These are phyloP conservation scores for Albugo laibachii DNA, from an alignment of 352 stramenopile genomes.

Conservation along the genomic window DNA sequence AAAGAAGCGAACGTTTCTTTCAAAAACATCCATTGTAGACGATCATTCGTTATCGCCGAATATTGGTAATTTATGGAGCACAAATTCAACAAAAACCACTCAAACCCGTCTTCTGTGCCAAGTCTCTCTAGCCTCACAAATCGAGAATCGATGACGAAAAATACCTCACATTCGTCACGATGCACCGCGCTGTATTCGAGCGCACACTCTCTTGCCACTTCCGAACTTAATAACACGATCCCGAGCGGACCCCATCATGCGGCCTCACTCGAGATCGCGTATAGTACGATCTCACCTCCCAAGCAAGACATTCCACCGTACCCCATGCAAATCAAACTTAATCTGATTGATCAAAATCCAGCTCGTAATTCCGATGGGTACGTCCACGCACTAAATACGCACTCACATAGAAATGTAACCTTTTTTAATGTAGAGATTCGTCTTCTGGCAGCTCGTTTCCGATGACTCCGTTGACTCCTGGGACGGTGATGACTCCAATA, in stretches of 20 bases:
- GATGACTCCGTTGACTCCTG: conserved; percentile 30
- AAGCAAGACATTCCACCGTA: conserved; percentile 19
- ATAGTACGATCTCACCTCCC: conserved; percentile 65
- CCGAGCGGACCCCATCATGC: neutral
- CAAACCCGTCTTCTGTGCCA: too few species aligned
- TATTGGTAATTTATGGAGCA: too few species aligned
- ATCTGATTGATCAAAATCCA: conserved; percentile 53
- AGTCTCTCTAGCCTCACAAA: too few species aligned
- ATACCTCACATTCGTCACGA: neutral
- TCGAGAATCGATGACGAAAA: too few species aligned
- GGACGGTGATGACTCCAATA: conserved; percentile 15
- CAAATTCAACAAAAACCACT: too few species aligned
- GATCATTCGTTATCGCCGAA: too few species aligned
- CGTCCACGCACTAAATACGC: neutral
- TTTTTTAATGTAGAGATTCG: conserved; percentile 2
- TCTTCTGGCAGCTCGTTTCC: conserved; percentile 53
- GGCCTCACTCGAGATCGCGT: conserved; percentile 43
- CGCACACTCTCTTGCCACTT: neutral
- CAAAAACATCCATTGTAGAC: too few species aligned
- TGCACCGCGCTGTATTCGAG: neutral
- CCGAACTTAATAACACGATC: neutral
- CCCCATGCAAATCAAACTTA: conserved; percentile 72
- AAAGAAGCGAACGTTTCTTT: too few species aligned
- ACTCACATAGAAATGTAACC: neutral
- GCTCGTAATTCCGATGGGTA: conserved; percentile 4